Conservation (phyloP, 805 yeast species). For the Tetrapisispora pingtungensis region DNA sequence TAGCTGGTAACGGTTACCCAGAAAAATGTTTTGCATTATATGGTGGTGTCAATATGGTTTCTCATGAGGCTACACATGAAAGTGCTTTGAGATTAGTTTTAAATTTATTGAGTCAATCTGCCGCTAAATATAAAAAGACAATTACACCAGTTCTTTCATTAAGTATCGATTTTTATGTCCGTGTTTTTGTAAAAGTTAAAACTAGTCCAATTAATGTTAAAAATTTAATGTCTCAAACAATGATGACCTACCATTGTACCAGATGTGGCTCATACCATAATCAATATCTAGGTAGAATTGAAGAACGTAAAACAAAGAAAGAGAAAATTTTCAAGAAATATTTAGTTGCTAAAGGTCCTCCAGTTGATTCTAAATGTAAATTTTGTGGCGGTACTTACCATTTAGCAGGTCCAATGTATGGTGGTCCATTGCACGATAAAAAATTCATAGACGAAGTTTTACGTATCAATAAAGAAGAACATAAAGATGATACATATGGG, state of each 20-base stretch:
- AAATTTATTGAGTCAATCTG: conserved; percentile 63
- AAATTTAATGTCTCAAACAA: conserved; percentile 62
- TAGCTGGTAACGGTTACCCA: conserved; percentile 94
- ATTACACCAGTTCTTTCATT: conserved; percentile 81
- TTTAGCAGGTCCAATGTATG: conserved; percentile 96
- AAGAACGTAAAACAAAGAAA: conserved; percentile 34
- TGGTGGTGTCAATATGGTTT: conserved; percentile 84
- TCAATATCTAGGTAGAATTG: conserved; percentile 66
- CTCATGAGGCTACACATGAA: conserved; percentile 78
- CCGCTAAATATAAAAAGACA: conserved; percentile 79
- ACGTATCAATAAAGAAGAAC: conserved; percentile 37
- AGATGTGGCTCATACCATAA: conserved; percentile 70
- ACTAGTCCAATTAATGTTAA: conserved; percentile 78
- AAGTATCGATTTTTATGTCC: conserved; percentile 86
- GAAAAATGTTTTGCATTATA: conserved; percentile 92
- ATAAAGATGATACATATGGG: conserved; percentile 52
- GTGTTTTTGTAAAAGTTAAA: conserved; percentile 71
- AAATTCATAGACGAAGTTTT: conserved; percentile 59
- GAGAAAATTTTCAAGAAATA: conserved; percentile 36
- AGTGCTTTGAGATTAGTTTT: conserved; percentile 82
- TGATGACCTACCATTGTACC: conserved; percentile 71
- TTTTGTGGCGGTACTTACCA: conserved; percentile 61
- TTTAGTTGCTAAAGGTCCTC: conserved; percentile 57
- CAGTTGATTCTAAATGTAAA: conserved; percentile 50
- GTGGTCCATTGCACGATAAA: conserved; percentile 60